Conservation (phyloP, 129 eudicot genomes). For the Gnaphalium uliginosum region DNA sequence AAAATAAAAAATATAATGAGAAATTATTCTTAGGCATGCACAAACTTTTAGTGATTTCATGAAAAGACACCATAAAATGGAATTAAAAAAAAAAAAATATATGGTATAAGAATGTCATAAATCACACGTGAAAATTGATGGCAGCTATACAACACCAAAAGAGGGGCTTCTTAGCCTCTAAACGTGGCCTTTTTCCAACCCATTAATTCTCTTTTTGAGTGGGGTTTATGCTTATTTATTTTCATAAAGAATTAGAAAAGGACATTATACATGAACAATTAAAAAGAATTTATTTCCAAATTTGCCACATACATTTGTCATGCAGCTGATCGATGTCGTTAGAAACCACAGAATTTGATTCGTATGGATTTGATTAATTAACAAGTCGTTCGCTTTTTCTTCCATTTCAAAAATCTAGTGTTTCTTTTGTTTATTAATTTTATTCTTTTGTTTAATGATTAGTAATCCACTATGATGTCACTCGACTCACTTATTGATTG, state of each 20-base stretch:
- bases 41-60: conserved; percentile 13
- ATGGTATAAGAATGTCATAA: not conserved
- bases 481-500: too few relatives aligned
- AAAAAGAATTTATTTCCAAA: not conserved
- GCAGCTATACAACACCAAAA: conserved; percentile 27
- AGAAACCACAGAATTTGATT: not conserved
- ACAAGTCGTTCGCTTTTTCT: not conserved
- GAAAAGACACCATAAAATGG: conserved; percentile 14
- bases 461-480: too few relatives aligned
- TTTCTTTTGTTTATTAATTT: too few relatives aligned
- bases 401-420: too few relatives aligned
- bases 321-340: not conserved
- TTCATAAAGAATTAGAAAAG: not conserved
- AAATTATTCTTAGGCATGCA: not conserved
- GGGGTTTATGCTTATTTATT: not conserved
- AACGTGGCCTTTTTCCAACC: conserved; percentile 31
- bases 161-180: conserved; percentile 23
- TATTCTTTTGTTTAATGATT: too few relatives aligned
- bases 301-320: conserved; percentile 10
- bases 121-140: conserved; percentile 31
- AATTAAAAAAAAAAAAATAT: not conserved
- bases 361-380: not conserved
- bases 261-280: conserved; percentile 15
- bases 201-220: conserved; percentile 13
- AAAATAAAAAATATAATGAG: not conserved